Conservation (phyloP, 2,329 filamentous ascomycete genomes). For the Fusarium papillatum region DNA sequence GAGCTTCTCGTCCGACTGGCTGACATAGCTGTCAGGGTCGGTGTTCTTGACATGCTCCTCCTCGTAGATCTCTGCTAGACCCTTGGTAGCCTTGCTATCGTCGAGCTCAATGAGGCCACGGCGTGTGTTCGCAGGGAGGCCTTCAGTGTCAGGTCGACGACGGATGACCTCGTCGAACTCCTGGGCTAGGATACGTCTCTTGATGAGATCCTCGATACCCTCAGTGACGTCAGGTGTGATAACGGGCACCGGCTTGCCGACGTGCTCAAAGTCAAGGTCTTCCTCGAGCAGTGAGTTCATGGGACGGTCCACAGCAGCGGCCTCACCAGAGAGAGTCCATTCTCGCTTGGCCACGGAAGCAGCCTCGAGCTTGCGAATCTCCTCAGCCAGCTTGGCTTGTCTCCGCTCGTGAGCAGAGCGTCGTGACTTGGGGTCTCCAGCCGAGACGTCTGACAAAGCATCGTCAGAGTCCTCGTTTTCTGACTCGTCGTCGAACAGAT, state of each 20-base stretch:
- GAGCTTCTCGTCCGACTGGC: conserved; percentile 85
- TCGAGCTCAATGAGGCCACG: conserved; percentile 86
- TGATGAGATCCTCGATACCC: conserved; percentile 93
- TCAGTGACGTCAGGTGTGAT: conserved; percentile 94
- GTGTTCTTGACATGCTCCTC: conserved; percentile 86
- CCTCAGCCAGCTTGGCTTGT: conserved; percentile 87
- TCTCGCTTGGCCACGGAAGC: conserved; percentile 90
- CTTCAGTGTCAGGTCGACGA: conserved; percentile 81
- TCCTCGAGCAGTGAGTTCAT: conserved; percentile 94
- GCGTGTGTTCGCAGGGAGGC: conserved; percentile 70
- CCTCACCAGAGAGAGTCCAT: conserved; percentile 93
- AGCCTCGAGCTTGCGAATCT: conserved; percentile 92
- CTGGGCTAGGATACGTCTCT: conserved; percentile 88
- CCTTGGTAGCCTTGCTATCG: conserved; percentile 88
- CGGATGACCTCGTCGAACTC: conserved; percentile 94
- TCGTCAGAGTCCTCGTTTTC: conserved; percentile 76
- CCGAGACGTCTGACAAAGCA: conserved; percentile 75
- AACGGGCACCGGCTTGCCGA: conserved; percentile 94
- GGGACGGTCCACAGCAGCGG: conserved; percentile 84
- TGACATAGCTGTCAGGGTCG: conserved; percentile 85
- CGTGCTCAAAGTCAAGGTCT: conserved; percentile 95
- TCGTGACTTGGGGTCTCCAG: conserved; percentile 78
- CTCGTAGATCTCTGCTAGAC: conserved; percentile 94
- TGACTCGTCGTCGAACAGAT: conserved; percentile 87
- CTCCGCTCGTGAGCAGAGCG: conserved; percentile 88